phyloP scores from a whole-genome alignment of 2,329 filamentous ascomycete genomes.

The Phaeophleospora eucalypticola region DNA sequence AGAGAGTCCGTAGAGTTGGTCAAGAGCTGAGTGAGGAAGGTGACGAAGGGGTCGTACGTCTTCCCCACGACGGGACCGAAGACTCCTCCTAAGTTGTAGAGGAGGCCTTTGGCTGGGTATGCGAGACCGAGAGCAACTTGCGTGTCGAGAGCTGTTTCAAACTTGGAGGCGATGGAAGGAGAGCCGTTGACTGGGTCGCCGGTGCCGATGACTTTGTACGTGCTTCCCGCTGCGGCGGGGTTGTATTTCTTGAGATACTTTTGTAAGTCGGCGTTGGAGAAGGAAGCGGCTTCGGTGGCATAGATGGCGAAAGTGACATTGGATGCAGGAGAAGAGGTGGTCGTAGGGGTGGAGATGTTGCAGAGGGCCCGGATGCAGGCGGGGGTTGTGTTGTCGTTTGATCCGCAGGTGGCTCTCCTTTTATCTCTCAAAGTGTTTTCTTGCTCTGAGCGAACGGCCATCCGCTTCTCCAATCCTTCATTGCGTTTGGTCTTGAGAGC shows the following conservation, averaged over 20 bases:
- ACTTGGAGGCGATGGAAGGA: slow-evolving; percentile 18
- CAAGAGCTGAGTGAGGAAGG: slow-evolving; percentile 23
- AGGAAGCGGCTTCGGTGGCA: slow-evolving; percentile 21
- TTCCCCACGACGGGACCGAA: slow-evolving; percentile 20
- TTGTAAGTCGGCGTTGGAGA: slow-evolving; percentile 17
- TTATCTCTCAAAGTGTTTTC: slow-evolving; percentile 5
- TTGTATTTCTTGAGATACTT: slow-evolving; percentile 21
- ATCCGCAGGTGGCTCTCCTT: slow-evolving; percentile 11
- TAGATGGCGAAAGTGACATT: slow-evolving; percentile 25
- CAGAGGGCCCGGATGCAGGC: slow-evolving; percentile 22
- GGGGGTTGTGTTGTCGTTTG: slow-evolving; percentile 16
- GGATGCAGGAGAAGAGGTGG: slow-evolving; percentile 19
- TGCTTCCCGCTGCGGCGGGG: slow-evolving; percentile 15
- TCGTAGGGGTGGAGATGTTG: too few species aligned
- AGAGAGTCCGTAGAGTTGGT: slow-evolving; percentile 16
- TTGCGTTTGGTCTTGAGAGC: not conserved
- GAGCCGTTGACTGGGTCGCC: slow-evolving; percentile 14
- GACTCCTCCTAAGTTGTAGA: slow-evolving; percentile 27
- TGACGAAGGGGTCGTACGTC: slow-evolving; percentile 24
- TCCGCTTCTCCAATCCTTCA: not conserved
- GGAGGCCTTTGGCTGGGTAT: slow-evolving; percentile 19
- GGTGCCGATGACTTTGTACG: slow-evolving; percentile 17
- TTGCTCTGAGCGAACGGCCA: not conserved
- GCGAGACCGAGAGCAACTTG: slow-evolving; percentile 21
- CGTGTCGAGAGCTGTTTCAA: slow-evolving; percentile 23